phyloP scores from a whole-genome alignment of 129 eudicot species.

The Calendula officinalis region DNA sequence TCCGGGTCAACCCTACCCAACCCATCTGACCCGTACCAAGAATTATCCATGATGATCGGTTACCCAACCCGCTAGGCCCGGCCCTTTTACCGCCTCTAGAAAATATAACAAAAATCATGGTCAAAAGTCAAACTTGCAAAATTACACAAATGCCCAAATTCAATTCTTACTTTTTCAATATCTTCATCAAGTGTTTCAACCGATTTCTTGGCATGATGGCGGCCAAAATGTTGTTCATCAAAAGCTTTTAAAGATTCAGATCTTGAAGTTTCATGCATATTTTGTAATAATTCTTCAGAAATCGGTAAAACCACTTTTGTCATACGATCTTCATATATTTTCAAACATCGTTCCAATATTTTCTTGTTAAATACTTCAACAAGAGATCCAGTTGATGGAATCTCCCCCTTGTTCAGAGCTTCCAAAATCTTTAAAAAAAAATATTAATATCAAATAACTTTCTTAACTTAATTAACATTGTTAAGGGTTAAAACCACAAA shows the following conservation, averaged over 20 bases:
- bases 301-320: constrained; percentile 54
- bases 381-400: constrained; percentile 95
- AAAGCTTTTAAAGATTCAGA: constrained; percentile 56
- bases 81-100: too few relatives aligned
- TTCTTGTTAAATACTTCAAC: constrained; percentile 97
- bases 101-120: too few relatives aligned
- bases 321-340: constrained; percentile 65
- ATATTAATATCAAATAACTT: not conserved
- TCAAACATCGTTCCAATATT: constrained; percentile 71
- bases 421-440: constrained; percentile 57
- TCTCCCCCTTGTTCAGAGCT: constrained; percentile 95
- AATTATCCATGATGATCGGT: too few relatives aligned
- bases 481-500: not conserved
- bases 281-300: constrained; percentile 47
- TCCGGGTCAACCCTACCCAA: too few relatives aligned
- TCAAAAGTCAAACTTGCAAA: too few relatives aligned
- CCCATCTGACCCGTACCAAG: too few relatives aligned
- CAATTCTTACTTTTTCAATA: constrained; percentile 62
- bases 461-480: not conserved
- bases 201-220: constrained; percentile 84
- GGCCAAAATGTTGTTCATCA: constrained; percentile 96
- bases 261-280: constrained; percentile 58
- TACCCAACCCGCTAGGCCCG: too few relatives aligned
- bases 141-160: constrained; percentile 1
- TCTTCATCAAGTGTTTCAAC: constrained; percentile 68